Evolutionary conservation across 352 stramenopile species (phyloP).

Genomic region (Pythium scleroteichum): DNA sequence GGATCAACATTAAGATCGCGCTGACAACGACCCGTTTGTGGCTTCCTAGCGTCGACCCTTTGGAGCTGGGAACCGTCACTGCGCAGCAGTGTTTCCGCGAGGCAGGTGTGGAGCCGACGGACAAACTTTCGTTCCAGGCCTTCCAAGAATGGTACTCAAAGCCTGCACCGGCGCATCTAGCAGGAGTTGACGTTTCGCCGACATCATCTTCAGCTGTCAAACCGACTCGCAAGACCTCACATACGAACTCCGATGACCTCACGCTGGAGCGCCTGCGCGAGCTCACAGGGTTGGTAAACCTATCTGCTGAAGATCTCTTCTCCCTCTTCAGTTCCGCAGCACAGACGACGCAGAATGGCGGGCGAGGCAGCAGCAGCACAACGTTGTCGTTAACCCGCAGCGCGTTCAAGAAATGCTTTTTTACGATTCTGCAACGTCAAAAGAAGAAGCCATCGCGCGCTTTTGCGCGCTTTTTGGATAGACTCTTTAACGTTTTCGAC

Average conservation of each 20-base stretch:
- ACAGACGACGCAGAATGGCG: background rate
- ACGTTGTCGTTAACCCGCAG: constrained; percentile 46
- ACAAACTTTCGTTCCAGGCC: constrained; percentile 69
- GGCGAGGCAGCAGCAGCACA: background rate
- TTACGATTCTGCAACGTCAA: constrained; percentile 58
- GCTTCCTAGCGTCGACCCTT: constrained; percentile 51
- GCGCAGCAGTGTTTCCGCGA: constrained; percentile 78
- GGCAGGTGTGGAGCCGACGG: constrained; percentile 58
- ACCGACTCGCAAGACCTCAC: background rate
- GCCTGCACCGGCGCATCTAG: constrained; percentile 44
- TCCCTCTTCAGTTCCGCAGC: constrained; percentile 49
- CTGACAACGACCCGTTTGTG: constrained; percentile 1
- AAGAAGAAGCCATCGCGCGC: constrained; percentile 49
- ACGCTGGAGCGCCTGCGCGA: constrained; percentile 43
- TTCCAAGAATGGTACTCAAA: constrained; percentile 83
- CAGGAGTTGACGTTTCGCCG: constrained; percentile 4
- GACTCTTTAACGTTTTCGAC: constrained; percentile 81
- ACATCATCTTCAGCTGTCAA: background rate
- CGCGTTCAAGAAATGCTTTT: constrained; percentile 73
- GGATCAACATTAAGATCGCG: background rate
- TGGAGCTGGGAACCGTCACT: constrained; percentile 66
- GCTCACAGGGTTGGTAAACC: constrained; percentile 47
- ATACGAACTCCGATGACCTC: constrained; percentile 18
- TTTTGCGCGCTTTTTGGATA: constrained; percentile 66
- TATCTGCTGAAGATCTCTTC: constrained; percentile 64